These are phyloP conservation scores for Psilocybe azurescens DNA, from an alignment of 768 basidiomycete genomes.

Conservation along the genomic window DNA sequence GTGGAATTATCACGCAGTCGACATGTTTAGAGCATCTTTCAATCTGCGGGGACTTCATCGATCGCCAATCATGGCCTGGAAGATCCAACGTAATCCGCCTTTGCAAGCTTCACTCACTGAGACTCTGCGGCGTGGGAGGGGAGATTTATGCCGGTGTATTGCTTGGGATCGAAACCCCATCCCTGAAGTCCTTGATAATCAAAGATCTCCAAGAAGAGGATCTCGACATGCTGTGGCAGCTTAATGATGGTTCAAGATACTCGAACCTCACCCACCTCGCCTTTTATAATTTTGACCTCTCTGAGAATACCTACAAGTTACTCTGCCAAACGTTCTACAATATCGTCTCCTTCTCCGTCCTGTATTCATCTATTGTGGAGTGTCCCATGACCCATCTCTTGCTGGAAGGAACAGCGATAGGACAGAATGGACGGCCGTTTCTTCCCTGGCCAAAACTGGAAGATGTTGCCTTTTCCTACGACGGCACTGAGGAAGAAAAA, in stretches of 20 bases:
- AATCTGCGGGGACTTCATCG: slow-evolving; percentile 48
- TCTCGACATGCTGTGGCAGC: slow-evolving; percentile 40
- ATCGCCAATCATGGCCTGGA: slow-evolving; percentile 30
- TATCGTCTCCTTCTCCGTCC: slow-evolving; percentile 36
- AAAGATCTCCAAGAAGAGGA: slow-evolving; percentile 48
- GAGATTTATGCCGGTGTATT: slow-evolving; percentile 44
- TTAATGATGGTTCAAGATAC: slow-evolving; percentile 32
- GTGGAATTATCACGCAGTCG: slow-evolving; percentile 37
- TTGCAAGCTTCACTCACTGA: slow-evolving; percentile 43
- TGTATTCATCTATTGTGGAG: slow-evolving; percentile 26
- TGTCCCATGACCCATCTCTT: slow-evolving; percentile 34
- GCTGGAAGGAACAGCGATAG: slow-evolving; percentile 19
- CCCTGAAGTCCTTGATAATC: slow-evolving; percentile 45
- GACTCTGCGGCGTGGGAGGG: slow-evolving; percentile 44
- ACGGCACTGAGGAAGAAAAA: slow-evolving; percentile 31
- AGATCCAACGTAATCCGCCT: slow-evolving; percentile 29
- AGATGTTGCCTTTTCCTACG: slow-evolving; percentile 34
- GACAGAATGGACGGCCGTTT: background rate
- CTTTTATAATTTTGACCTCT: slow-evolving; percentile 46
- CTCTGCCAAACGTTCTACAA: slow-evolving; percentile 37
- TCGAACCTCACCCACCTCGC: slow-evolving; percentile 40
- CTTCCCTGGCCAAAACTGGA: slow-evolving; percentile 41
- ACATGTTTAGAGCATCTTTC: slow-evolving; percentile 44
- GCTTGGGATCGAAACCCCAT: slow-evolving; percentile 41
- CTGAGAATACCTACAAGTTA: slow-evolving; percentile 30